A percentile compares a stretch with the other conserved stretches of the same genome.
These are phyloP conservation scores for Vigna angularis DNA, from an alignment of 306 rosid genomes.

Conservation along the genomic window DNA sequence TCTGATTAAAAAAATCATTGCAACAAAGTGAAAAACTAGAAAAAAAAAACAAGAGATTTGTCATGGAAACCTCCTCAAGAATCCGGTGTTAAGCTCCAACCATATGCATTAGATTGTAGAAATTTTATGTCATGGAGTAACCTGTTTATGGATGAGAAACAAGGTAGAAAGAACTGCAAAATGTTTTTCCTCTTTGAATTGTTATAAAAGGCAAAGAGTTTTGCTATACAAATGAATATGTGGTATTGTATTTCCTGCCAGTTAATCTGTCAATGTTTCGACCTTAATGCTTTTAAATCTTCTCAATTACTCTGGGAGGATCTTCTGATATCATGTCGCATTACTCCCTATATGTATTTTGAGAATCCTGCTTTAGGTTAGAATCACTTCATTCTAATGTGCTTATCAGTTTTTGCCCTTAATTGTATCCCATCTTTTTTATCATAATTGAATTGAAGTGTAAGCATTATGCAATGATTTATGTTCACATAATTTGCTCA, in stretches of 20 bases:
- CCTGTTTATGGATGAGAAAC: not conserved
- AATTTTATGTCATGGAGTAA: not conserved
- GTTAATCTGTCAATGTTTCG: slow-evolving; percentile 17
- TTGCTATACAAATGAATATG: not conserved
- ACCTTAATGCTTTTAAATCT: not conserved
- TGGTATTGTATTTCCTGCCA: not conserved
- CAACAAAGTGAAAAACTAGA: not conserved
- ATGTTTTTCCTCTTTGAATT: not conserved
- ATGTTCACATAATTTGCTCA: slow-evolving; percentile 18
- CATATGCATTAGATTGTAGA: slow-evolving; percentile 3
- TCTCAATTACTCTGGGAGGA: slow-evolving; percentile 15
- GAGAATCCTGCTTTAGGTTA: slow-evolving; percentile 28
- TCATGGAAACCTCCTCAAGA: slow-evolving; percentile 11
- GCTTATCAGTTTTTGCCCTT: not conserved
- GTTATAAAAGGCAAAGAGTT: not conserved
- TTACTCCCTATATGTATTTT: not conserved
- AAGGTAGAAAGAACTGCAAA: slow-evolving; percentile 1
- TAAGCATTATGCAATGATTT: slow-evolving; percentile 10
- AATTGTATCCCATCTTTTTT: not conserved
- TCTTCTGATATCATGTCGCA: not conserved
- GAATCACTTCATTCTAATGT: slow-evolving; percentile 5
- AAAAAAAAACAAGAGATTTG: not conserved
- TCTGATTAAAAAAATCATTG: not conserved
- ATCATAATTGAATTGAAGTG: slow-evolving; percentile 1
- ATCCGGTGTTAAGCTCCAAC: not conserved